These are phyloP conservation scores for Melastoma candidum DNA, from an alignment of 441 rosid genomes.

Conservation along the genomic window DNA sequence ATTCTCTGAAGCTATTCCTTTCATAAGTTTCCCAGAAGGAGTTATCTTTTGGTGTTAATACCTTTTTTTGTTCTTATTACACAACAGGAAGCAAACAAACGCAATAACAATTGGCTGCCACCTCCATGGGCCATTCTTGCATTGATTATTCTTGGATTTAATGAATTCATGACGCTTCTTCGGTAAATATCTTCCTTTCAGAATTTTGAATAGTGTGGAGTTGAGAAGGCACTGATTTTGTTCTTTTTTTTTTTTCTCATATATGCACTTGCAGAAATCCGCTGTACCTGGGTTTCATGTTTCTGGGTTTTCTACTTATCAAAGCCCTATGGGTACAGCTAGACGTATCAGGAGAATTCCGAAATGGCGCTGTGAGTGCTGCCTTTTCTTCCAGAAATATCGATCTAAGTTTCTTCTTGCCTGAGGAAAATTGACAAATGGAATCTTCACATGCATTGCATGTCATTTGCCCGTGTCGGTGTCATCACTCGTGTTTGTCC, in stretches of 20 bases:
- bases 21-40: too few relatives aligned
- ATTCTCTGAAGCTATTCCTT: too few relatives aligned
- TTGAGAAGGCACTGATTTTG: background rate
- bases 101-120: constrained; percentile 68
- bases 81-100: constrained; percentile 67
- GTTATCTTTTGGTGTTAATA: too few relatives aligned
- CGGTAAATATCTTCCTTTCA: constrained; percentile 28
- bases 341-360: constrained; percentile 57
- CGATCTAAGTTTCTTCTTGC: too few relatives aligned
- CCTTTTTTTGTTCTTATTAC: constrained; percentile 1
- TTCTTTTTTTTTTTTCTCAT: background rate
- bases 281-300: constrained; percentile 55
- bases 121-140: constrained; percentile 81
- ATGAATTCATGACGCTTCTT: constrained; percentile 70
- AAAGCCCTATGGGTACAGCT: constrained; percentile 87
- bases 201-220: constrained; percentile 6
- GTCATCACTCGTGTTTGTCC: too few relatives aligned
- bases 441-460: too few relatives aligned
- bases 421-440: too few relatives aligned
- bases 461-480: too few relatives aligned
- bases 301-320: constrained; percentile 47
- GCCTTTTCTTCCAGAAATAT: background rate
- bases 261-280: constrained; percentile 58
- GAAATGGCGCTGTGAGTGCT: constrained; percentile 70
- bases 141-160: constrained; percentile 68